Evolutionary conservation across 1,139 yeast species (phyloP).

Genomic region (Lodderomyces orthopsilosis): DNA sequence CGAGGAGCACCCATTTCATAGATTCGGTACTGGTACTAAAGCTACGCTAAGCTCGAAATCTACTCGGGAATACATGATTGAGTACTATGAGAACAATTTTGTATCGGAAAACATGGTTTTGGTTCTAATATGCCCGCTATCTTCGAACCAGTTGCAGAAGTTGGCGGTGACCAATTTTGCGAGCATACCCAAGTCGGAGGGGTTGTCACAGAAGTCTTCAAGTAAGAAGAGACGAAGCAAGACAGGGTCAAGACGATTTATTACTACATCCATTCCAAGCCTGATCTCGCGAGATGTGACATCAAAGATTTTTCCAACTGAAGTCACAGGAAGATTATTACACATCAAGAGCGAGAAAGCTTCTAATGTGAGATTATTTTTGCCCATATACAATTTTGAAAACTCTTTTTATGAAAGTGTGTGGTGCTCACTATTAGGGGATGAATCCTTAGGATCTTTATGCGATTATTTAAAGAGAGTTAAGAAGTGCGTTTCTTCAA

Average conservation of each 20-base stretch:
- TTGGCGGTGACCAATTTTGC: constrained; percentile 44
- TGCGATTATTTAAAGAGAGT: constrained; percentile 27
- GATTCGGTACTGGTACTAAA: constrained; percentile 45
- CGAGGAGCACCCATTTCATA: constrained; percentile 37
- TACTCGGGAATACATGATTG: constrained; percentile 19
- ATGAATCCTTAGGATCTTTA: constrained; percentile 50
- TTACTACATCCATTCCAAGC: neutral
- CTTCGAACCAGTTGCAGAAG: constrained; percentile 54
- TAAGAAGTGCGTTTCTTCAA: constrained; percentile 18
- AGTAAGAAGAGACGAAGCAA: neutral
- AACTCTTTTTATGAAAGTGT: constrained; percentile 29
- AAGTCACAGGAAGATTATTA: constrained; percentile 7
- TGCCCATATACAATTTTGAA: constrained; percentile 26
- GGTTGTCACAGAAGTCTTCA: neutral
- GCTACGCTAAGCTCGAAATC: constrained; percentile 25
- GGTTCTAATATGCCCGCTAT: constrained; percentile 63
- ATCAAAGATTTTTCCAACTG: neutral
- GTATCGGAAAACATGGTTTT: constrained; percentile 46
- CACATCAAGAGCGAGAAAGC: constrained; percentile 11
- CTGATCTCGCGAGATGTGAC: constrained; percentile 26
- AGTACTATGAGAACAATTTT: constrained; percentile 31
- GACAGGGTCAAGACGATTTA: neutral
- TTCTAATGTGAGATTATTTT: constrained; percentile 31
- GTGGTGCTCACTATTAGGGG: constrained; percentile 63
- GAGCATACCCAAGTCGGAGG: constrained; percentile 11